Base-by-base conservation (phyloP, 495 filamentous ascomycete species). In the Neurospora sp. region DNA sequence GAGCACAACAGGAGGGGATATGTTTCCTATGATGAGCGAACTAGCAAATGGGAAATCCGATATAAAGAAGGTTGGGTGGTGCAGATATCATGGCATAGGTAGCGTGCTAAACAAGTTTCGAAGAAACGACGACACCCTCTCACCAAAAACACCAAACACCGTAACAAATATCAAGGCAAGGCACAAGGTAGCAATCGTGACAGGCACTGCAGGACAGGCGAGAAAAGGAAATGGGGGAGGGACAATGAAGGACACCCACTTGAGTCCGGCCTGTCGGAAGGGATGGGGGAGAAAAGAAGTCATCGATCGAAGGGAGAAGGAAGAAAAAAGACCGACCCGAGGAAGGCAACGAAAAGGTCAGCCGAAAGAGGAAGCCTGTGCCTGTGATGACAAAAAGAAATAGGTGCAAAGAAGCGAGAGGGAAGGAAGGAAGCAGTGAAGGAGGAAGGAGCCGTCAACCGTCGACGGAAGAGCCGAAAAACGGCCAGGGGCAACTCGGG, bases 181-280 rank as follows among this genome's bases (percentile, higher is more conserved):
- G 66, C 54, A 66, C 54, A 66, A 39, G 71, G 69, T 39, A 11
- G n/a, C 71, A 72, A 42, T 3, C 28, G 28, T 38, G 45, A 62
- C 17, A 34, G 71, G 42, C n/a, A n/a, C n/a, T n/a, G n/a, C 71
- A 72, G 54, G 48, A 66, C 31, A 37, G 37, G 8, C 13, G 19
- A 34, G 34, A 71, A 62, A 13, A 24, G 19, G 31, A 70, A 73
- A 3, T 42, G 39, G 39, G 39, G 2, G 39, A 36, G 34, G n/a
- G 45, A 62, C 37, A 38, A 24, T n/a, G 19, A 69, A 21, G 21
- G 36, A n/a, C n/a, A 36, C 39, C 66, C 38, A 72, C 74, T 75
- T 54, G 42, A 69, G 71, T 39, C 74, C 71, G 69, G 40, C 43
- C 69, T 62, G 71, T 62, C 71, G 74, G 69, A 71, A 73, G 59